Base-by-base conservation (phyloP, 169 alveolate genomes). In the Plasmodium falciparum region DNA sequence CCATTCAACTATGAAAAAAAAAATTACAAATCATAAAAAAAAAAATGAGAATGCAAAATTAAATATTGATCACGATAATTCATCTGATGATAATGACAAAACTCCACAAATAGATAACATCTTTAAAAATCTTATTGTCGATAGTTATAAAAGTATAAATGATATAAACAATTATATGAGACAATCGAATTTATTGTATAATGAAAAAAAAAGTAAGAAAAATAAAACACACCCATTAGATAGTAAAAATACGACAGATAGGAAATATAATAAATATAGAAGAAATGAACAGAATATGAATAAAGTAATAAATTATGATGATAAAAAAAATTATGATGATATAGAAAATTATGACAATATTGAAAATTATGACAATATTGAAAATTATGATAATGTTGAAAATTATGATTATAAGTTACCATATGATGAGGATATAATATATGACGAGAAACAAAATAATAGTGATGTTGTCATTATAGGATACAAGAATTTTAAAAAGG, bases 161-260 rank as follows among this genome's bases (percentile, higher is more conserved):
- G 89, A 78, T 56, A 65, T 78, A 15, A 78, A 71, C 29, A 50
- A 26, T 29, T 65, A 78, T 66, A 43, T 78, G 20, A 78, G 76
- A 20, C 70, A 59, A 3, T 43, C 76, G 7, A 49, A 50, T 7
- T 39, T 39, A 39, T 9, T 3, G 9, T 78, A 65, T 43, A 12
- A 3, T 65, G 17, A 47, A 24, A 15, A 39, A 66, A n/a, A 29
- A 58, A 2, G n/a, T 7, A 26, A 67, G 65, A 20, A 22, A 9
- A 9, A 56, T 39, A 39, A 39, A 39, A 5, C 47, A 39, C 47
- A 39, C 47, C 47, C 47, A 0, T 39, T 39, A 39, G 47, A 39
- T 39, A 39, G 47, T 39, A 39, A 5, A 5, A 39, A 39, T 5
- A 39, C 1, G 5, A 4, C 47, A 39, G 1, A 9, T 39, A 39